Percentiles rank a stretch among this genome's conserved stretches.
phyloP scores from a whole-genome alignment of 768 basidiomycete species.

The Tylopilus sp. region DNA sequence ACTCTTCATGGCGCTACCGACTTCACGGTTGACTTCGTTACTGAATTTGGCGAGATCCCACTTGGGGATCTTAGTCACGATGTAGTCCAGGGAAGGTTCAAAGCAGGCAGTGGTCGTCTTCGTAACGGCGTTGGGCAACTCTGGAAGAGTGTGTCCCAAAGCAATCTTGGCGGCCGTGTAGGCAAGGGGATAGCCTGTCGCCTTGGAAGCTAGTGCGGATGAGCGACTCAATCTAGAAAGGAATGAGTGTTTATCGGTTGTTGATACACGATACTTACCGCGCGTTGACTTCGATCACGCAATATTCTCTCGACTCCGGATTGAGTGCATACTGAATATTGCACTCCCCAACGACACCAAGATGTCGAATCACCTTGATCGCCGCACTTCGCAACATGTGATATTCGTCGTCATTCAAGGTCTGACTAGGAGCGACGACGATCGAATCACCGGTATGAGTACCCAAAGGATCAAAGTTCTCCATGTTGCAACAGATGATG shows the following conservation, averaged over 20 bases:
- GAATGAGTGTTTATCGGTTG: not conserved
- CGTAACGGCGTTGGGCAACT: conserved; percentile 97
- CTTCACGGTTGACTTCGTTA: conserved; percentile 86
- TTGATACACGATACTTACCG: conserved; percentile 41
- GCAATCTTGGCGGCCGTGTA: conserved; percentile 99
- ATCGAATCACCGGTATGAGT: conserved; percentile 99
- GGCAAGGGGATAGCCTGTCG: conserved; percentile 97
- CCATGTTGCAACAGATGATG: conserved; percentile 99
- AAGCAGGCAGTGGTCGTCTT: conserved; percentile 99
- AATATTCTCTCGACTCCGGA: conserved; percentile 88
- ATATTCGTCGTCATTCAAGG: conserved; percentile 95
- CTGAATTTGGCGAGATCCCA: conserved; percentile 99
- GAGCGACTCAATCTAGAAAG: conserved; percentile 68
- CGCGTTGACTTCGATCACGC: conserved; percentile 98
- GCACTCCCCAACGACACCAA: conserved; percentile 91
- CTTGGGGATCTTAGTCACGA: conserved; percentile 99
- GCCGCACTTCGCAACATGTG: conserved; percentile 99
- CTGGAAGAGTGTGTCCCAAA: conserved; percentile 94
- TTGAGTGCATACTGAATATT: conserved; percentile 99
- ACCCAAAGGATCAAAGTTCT: conserved; percentile 98
- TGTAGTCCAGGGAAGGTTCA: conserved; percentile 97
- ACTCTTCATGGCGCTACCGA: conserved; percentile 98
- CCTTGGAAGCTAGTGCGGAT: conserved; percentile 95
- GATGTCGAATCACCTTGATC: conserved; percentile 90
- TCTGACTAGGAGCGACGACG: conserved; percentile 98